Base-by-base conservation (phyloP, 371 early-diverging fungal genomes). In the Mortierella sp. region DNA sequence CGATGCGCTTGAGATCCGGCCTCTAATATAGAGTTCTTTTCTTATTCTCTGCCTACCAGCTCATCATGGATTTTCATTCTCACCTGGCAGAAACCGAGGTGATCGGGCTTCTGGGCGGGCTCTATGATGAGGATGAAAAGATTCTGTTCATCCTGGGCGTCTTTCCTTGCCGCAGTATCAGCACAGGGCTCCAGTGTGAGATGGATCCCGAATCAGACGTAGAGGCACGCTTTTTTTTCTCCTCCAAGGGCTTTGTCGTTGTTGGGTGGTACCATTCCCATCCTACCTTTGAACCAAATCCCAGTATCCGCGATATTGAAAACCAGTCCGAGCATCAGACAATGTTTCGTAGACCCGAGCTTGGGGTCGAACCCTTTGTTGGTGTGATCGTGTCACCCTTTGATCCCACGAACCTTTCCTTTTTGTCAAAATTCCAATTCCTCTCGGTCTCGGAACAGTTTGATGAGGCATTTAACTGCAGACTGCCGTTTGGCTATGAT, bases 201-300 rank as follows among this genome's bases (percentile, higher is more conserved):
- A 90, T 93, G 87, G 93, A 94, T 59, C 95, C 95, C 0, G 88
- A 78, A n/a, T 90, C 90, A 8, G 92, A 94, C 59, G 85, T 95
- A 63, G 86, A 83, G 31, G 93, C 92, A 1, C 82, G 94, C 6
- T 87, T 89, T 56, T 85, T 85, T 51, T 92, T 95, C 72, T 85
- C 84, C 1, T 83, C 86, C 32, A 82, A 83, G 41, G 91, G 92
- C 0, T 81, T 91, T 64, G 82, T 83, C 15, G 91, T 95, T 11
- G 93, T 95, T n/a, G 95, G 95, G 41, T 95, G 95, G 95, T 95
- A 93, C 79, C 95, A 95, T 72, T 92, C 92, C 42, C 95, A 95
- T 78, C 95, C 95, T 21, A 88, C 92, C 0, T 94, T 94, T 78
- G 87, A 88, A 50, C 93, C 95, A 2, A 84, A 89, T 27, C 95